These are phyloP conservation scores for Coemansia sp. DNA, from an alignment of 192 early-diverging fungal species.

Conservation along the genomic window DNA sequence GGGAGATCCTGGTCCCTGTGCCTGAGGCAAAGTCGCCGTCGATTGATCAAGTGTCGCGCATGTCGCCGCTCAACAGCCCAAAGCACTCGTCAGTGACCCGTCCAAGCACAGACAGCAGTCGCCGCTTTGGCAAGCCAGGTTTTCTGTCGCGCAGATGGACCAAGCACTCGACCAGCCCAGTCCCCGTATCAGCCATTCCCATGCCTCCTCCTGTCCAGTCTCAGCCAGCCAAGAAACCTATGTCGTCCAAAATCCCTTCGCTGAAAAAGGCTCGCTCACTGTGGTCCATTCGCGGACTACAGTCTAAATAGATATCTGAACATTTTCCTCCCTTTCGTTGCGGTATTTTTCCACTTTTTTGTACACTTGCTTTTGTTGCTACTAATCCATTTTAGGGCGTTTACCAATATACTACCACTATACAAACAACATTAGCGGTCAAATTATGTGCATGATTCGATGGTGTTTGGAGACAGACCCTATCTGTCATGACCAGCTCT, in stretches of 20 bases:
- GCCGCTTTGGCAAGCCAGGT: constrained; percentile 17
- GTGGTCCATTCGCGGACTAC: constrained; percentile 28
- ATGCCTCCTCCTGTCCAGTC: constrained; percentile 19
- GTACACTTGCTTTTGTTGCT: constrained; percentile 6
- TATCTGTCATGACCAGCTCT: too few species aligned
- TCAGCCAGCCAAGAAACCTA: neutral
- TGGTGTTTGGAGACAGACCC: too few species aligned
- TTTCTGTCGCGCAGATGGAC: constrained; percentile 23
- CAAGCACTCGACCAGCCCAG: constrained; percentile 7
- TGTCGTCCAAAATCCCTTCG: constrained; percentile 25
- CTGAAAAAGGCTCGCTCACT: constrained; percentile 38
- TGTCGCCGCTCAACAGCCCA: constrained; percentile 43
- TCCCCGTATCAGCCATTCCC: constrained; percentile 32
- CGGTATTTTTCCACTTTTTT: constrained; percentile 4
- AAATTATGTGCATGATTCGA: too few species aligned
- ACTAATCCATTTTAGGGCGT: neutral
- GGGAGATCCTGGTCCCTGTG: neutral
- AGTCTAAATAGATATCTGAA: neutral
- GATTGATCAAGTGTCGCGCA: constrained; percentile 15
- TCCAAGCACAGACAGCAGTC: constrained; percentile 16
- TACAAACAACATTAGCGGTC: too few species aligned
- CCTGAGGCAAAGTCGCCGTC: neutral
- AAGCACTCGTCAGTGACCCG: constrained; percentile 7
- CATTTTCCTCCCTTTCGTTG: constrained; percentile 6
- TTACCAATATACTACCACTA: too few species aligned